phyloP scores from a whole-genome alignment of 768 basidiomycete genomes.

The Psilocybe tampanensis region DNA sequence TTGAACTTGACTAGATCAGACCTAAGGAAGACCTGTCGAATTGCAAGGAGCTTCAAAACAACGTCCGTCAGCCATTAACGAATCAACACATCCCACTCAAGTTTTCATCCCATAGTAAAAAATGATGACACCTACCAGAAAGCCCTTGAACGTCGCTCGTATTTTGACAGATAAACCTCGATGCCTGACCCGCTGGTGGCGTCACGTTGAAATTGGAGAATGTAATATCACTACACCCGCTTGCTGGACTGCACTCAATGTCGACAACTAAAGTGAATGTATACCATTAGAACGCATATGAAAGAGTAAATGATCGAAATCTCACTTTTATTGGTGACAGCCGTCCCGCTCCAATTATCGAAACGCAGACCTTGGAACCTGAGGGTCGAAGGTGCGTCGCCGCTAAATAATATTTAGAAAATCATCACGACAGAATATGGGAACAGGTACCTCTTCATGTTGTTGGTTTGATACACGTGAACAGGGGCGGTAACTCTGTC shows the following conservation, averaged over 20 bases:
- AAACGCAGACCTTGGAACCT: not conserved
- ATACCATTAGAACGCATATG: no score
- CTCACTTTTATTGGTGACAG: not conserved
- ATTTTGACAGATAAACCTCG: slow-evolving; percentile 4
- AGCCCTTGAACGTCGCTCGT: not conserved
- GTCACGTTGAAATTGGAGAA: not conserved
- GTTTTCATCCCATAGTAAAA: not conserved
- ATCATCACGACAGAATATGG: not conserved
- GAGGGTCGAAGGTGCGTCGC: not conserved
- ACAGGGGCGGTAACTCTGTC: slow-evolving; percentile 5
- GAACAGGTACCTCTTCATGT: not conserved
- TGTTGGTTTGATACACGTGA: not conserved
- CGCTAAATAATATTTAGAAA: not conserved
- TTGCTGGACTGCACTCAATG: not conserved
- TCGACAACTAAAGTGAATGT: slow-evolving; percentile 7
- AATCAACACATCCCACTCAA: not conserved
- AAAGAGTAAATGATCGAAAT: no score
- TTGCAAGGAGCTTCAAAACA: not conserved
- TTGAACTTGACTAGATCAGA: no score
- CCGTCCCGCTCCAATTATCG: not conserved
- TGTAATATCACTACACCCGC: not conserved
- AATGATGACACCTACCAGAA: not conserved
- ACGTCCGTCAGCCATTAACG: not conserved
- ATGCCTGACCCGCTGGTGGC: not conserved
- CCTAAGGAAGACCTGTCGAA: not conserved